Conservation (phyloP, 495 filamentous ascomycete genomes). For the Astrothelium subdiscretum region DNA sequence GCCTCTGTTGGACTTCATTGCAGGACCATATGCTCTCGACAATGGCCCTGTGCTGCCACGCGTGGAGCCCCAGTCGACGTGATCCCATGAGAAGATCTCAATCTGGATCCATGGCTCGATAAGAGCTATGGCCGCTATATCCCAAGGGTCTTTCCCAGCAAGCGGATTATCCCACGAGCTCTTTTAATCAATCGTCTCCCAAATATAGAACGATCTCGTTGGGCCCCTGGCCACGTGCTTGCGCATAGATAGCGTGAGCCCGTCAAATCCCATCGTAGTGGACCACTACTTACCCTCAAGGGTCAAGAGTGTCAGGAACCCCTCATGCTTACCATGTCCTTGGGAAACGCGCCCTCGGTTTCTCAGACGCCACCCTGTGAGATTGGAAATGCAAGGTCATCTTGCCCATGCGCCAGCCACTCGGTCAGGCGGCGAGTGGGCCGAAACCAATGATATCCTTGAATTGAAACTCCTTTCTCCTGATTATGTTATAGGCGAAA, state of each 20-base stretch:
- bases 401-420: background rate
- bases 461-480: background rate
- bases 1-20: background rate
- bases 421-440: background rate
- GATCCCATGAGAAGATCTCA: background rate
- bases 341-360: background rate
- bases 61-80: background rate
- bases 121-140: background rate
- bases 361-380: background rate
- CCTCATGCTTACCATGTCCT: background rate
- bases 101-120: background rate
- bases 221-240: background rate
- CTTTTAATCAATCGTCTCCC: background rate
- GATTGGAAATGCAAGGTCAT: background rate
- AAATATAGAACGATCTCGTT: background rate
- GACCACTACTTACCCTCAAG: background rate
- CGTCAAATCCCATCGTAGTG: background rate
- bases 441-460: background rate
- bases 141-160: background rate
- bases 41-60: background rate
- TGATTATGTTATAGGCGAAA: background rate
- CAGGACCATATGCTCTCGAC: background rate
- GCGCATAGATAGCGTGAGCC: background rate
- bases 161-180: background rate
- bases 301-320: background rate